These are phyloP conservation scores for Phytophthora constricta DNA, from an alignment of 352 stramenopile genomes.

Conservation along the genomic window DNA sequence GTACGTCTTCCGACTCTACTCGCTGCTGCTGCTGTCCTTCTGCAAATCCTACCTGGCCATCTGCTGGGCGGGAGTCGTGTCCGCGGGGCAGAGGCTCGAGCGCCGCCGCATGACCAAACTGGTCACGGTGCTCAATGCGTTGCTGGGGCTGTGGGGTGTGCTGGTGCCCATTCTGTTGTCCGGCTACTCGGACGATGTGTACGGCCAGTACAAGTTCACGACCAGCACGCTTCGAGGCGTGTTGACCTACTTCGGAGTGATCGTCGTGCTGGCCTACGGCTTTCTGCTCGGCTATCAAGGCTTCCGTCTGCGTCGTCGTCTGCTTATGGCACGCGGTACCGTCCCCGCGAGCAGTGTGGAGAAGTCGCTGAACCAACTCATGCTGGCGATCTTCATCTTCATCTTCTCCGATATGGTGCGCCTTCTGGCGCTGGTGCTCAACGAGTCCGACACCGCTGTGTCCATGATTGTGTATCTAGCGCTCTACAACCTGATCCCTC, in stretches of 20 bases:
- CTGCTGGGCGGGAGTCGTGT: slow-evolving; percentile 84
- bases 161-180: slow-evolving; percentile 59
- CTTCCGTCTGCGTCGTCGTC: slow-evolving; percentile 69
- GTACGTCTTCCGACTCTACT: slow-evolving; percentile 73
- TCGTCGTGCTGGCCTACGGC: slow-evolving; percentile 71
- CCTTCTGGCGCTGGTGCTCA: slow-evolving; percentile 65
- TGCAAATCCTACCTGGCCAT: slow-evolving; percentile 87
- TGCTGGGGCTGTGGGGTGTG: slow-evolving; percentile 67
- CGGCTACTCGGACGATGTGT: slow-evolving; percentile 54
- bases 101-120: slow-evolving; percentile 59
- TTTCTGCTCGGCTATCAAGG: slow-evolving; percentile 77
- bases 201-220: slow-evolving; percentile 77
- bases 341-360: slow-evolving; percentile 73
- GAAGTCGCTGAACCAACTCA: slow-evolving; percentile 82
- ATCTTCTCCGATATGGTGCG: slow-evolving; percentile 76
- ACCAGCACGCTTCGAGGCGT: slow-evolving; percentile 50
- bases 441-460: slow-evolving; percentile 56
- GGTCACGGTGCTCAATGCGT: slow-evolving; percentile 62
- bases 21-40: slow-evolving; percentile 71
- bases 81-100: slow-evolving; percentile 66
- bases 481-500: slow-evolving; percentile 78
- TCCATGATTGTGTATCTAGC: slow-evolving; percentile 75
- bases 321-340: slow-evolving; percentile 74
- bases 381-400: slow-evolving; percentile 85
- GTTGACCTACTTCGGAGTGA: slow-evolving; percentile 65